phyloP scores from a whole-genome alignment of 2,329 filamentous ascomycete species.

The Emmonsia crescens region DNA sequence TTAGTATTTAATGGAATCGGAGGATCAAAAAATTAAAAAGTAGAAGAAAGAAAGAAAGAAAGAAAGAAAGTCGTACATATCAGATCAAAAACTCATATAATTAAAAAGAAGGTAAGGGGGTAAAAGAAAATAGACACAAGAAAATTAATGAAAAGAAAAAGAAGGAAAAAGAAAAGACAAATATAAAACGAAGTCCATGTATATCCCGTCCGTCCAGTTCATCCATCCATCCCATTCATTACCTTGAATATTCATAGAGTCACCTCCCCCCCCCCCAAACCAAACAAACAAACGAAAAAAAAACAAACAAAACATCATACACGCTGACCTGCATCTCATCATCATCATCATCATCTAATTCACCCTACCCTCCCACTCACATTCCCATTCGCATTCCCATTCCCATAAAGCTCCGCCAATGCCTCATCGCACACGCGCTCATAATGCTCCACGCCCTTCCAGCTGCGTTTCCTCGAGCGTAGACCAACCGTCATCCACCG shows the following conservation, averaged over 20 bases:
- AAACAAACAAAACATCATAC: background rate
- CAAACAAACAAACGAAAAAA: background rate
- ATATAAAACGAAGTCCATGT: background rate
- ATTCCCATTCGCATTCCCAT: background rate
- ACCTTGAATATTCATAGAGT: too few species aligned
- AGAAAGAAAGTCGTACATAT: background rate
- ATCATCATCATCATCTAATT: background rate
- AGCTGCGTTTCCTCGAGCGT: constrained; percentile 20
- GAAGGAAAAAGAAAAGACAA: background rate
- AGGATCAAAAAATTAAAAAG: background rate
- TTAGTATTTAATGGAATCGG: too few species aligned
- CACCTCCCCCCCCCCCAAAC: too few species aligned
- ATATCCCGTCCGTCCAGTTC: too few species aligned
- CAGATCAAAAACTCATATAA: background rate
- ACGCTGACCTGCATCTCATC: background rate
- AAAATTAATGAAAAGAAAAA: background rate
- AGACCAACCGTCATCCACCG: constrained; percentile 31
- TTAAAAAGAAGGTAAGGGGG: background rate
- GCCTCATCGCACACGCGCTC: constrained; percentile 25
- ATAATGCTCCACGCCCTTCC: constrained; percentile 31
- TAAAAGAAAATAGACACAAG: background rate
- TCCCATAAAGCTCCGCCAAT: constrained; percentile 27
- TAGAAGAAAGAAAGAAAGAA: background rate
- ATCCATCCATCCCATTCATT: too few species aligned
- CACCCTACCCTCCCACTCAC: background rate